A percentile compares a stretch with the other conserved stretches of the same genome.
phyloP scores from a whole-genome alignment of 2,329 filamentous ascomycete genomes.

The Colletotrichum coccodes region DNA sequence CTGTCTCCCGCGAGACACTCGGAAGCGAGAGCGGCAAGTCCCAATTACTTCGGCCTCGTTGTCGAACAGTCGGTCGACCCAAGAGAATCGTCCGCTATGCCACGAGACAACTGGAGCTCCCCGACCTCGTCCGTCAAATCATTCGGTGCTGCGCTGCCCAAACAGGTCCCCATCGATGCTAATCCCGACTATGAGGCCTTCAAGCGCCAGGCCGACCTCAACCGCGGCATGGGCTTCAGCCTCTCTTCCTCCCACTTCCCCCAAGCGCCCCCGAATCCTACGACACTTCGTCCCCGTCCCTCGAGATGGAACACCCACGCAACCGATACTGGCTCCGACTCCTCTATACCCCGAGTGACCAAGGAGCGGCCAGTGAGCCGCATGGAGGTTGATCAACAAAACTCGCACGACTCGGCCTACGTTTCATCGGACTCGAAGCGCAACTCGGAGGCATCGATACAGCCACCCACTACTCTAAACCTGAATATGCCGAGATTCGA shows the following conservation, averaged over 20 bases:
- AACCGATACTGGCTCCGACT: conserved; percentile 52
- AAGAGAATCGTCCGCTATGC: conserved; percentile 70
- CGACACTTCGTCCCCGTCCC: conserved; percentile 52
- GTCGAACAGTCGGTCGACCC: conserved; percentile 69
- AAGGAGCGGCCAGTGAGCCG: conserved; percentile 34
- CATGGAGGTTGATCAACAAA: conserved; percentile 59
- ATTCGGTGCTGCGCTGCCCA: conserved; percentile 74
- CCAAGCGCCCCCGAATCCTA: conserved; percentile 42
- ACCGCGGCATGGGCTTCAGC: conserved; percentile 59
- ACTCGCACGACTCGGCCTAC: conserved; percentile 63
- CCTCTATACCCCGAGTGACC: neutral
- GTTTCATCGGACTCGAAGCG: conserved; percentile 65
- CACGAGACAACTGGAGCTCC: conserved; percentile 80
- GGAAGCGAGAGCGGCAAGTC: conserved; percentile 68
- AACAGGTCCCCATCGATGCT: conserved; percentile 76
- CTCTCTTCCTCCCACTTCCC: conserved; percentile 59
- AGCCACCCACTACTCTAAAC: conserved; percentile 43
- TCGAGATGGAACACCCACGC: conserved; percentile 60
- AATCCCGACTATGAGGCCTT: conserved; percentile 89
- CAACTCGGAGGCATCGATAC: conserved; percentile 59
- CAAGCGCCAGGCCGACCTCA: conserved; percentile 75
- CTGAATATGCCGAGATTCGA: conserved; percentile 56
- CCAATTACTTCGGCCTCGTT: conserved; percentile 88
- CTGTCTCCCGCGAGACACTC: conserved; percentile 52
- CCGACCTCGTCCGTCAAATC: conserved; percentile 77